phyloP scores from a whole-genome alignment of 169 alveolate genomes.

The Eimeria maxima region DNA sequence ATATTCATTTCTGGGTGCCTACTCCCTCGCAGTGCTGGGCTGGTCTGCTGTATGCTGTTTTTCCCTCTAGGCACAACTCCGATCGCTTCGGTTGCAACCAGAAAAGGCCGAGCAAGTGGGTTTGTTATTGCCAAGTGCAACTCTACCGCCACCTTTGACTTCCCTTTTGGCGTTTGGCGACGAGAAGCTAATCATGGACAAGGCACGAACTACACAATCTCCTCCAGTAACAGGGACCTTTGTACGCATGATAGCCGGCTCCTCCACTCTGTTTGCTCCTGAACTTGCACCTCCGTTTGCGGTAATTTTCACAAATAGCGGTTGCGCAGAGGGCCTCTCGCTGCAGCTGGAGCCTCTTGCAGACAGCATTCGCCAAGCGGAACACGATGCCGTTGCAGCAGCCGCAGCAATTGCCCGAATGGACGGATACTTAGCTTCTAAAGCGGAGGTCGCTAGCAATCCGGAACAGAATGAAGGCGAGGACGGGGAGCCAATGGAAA shows the following conservation, averaged over 20 bases:
- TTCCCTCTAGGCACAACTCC: constrained; percentile 27
- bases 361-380: constrained; percentile 52
- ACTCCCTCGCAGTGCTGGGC: too few species aligned
- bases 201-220: neutral
- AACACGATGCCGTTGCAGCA: constrained; percentile 45
- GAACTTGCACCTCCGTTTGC: constrained; percentile 53
- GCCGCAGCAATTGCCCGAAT: constrained; percentile 16
- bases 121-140: neutral
- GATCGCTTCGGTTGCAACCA: constrained; percentile 36
- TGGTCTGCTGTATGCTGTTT: neutral
- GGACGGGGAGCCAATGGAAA: neutral
- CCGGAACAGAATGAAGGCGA: neutral
- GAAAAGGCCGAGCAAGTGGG: constrained; percentile 63
- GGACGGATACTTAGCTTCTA: neutral
- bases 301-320: constrained; percentile 56
- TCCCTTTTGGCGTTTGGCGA: neutral
- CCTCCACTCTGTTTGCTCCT: constrained; percentile 44
- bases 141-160: neutral
- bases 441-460: neutral
- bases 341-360: constrained; percentile 73
- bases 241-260: constrained; percentile 51
- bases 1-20: too few species aligned
- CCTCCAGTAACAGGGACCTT: constrained; percentile 61
- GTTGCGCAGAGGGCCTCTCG: constrained; percentile 21
- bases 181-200: neutral